These are phyloP conservation scores for Debaryomyces coudertii DNA, from an alignment of 1,139 yeast genomes.

Conservation along the genomic window DNA sequence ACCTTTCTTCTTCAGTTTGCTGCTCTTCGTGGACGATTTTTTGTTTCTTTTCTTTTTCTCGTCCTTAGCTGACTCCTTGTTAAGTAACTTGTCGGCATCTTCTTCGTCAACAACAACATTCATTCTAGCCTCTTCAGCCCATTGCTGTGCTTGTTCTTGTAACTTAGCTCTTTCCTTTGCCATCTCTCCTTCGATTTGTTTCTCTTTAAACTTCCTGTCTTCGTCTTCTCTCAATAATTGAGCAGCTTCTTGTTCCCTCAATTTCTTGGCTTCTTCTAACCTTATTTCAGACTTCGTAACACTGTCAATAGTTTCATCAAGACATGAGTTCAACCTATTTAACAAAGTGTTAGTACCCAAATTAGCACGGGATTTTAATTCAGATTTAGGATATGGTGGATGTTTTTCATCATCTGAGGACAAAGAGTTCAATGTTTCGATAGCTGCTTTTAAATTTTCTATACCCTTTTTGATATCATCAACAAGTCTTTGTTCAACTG, in stretches of 20 bases:
- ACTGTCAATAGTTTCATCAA: slow-evolving; percentile 72
- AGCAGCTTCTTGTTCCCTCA: slow-evolving; percentile 61
- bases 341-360: slow-evolving; percentile 79
- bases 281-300: slow-evolving; percentile 61
- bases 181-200: slow-evolving; percentile 52
- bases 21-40: slow-evolving; percentile 16
- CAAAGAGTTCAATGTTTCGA: slow-evolving; percentile 60
- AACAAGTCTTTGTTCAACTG: slow-evolving; percentile 60
- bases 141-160: slow-evolving; percentile 81
- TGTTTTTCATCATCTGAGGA: slow-evolving; percentile 54
- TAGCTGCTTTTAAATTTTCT: slow-evolving; percentile 64
- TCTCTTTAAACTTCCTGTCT: slow-evolving; percentile 43
- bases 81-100: slow-evolving; percentile 34
- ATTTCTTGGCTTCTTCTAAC: slow-evolving; percentile 71
- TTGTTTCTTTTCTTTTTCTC: slow-evolving; percentile 23
- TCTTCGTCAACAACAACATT: slow-evolving; percentile 38
- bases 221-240: slow-evolving; percentile 40
- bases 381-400: slow-evolving; percentile 78
- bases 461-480: slow-evolving; percentile 64
- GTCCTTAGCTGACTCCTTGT: slow-evolving; percentile 31
- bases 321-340: slow-evolving; percentile 68
- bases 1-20: slow-evolving; percentile 22
- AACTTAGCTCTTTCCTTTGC: slow-evolving; percentile 70
- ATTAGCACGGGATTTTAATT: slow-evolving; percentile 80
- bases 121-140: slow-evolving; percentile 65